Evolutionary conservation across 1,284 basidiomycete genomes (phyloP).

Genomic region (Ceratobasidium sp.): DNA sequence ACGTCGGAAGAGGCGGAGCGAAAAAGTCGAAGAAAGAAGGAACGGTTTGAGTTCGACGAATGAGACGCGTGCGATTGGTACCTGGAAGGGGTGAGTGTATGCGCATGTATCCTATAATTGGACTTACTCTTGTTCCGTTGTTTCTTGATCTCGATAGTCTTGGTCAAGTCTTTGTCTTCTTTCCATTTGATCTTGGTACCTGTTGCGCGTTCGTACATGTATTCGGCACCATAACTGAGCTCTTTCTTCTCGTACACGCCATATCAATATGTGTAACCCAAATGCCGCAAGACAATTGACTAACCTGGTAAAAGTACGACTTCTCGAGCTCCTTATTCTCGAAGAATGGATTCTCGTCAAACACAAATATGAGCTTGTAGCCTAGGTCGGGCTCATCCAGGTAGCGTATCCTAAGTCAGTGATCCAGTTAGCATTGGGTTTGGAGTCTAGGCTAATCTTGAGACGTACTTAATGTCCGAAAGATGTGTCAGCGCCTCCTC

Average conservation of each 20-base stretch:
- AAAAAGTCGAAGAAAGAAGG: conserved; percentile 99
- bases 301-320: conserved; percentile 92
- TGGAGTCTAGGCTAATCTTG: neutral
- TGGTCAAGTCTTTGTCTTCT: conserved; percentile 97
- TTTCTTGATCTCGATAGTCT: conserved; percentile 99
- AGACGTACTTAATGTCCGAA: conserved; percentile 66
- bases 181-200: conserved; percentile 93
- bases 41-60: conserved; percentile 88
- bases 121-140: conserved; percentile 96
- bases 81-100: conserved; percentile 64
- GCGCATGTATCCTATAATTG: conserved; percentile 23
- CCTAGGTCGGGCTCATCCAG: conserved; percentile 64
- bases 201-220: conserved; percentile 93
- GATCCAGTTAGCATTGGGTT: neutral
- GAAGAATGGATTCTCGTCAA: conserved; percentile 90
- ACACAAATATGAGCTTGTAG: conserved; percentile 91
- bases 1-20: conserved; percentile 85
- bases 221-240: conserved; percentile 94
- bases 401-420: conserved; percentile 67
- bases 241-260: conserved; percentile 66
- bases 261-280: neutral
- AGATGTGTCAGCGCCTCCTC: conserved; percentile 77
- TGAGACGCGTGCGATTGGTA: conserved; percentile 92
- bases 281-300: neutral
- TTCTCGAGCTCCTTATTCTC: conserved; percentile 88